Conservation (phyloP, 129 eudicot genomes). For the Silybum marianum region DNA sequence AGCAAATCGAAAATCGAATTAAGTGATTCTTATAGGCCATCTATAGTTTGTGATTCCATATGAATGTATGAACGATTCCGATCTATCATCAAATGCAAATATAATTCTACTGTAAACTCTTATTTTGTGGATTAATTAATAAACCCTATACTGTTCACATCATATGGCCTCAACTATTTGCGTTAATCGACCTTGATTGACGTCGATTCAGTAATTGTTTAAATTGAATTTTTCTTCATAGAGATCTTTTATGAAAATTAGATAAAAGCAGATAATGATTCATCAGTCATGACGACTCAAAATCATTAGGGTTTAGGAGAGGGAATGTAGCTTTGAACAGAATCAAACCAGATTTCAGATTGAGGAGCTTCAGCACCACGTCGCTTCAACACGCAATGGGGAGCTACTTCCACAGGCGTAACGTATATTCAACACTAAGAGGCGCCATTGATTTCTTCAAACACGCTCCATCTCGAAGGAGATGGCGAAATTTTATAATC, state of each 20-base stretch:
- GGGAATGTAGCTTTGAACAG: no score
- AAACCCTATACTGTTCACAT: background rate
- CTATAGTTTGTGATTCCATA: background rate
- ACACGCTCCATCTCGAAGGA: no score
- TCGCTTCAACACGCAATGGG: constrained; percentile 70
- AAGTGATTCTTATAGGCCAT: background rate
- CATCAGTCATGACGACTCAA: background rate
- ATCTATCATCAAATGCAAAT: constrained; percentile 17
- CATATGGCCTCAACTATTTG: background rate
- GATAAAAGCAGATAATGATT: background rate
- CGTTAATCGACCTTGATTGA: background rate
- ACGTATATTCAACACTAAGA: constrained; percentile 20
- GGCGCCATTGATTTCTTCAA: constrained; percentile 7
- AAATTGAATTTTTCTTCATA: background rate
- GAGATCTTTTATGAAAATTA: background rate
- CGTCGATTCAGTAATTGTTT: background rate
- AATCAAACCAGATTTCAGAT: constrained; percentile 61
- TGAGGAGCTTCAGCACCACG: constrained; percentile 46
- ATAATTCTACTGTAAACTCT: constrained; percentile 1
- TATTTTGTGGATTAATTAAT: no score
- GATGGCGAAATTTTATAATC: no score
- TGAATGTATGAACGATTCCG: background rate
- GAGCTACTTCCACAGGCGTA: constrained; percentile 56
- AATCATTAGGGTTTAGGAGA: background rate
- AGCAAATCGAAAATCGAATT: background rate